Evolutionary conservation across 2,329 filamentous ascomycete genomes (phyloP), one percentile per base, ranked within the genome.

Genomic region (Paracorniculantispora psalliotae): DNA sequence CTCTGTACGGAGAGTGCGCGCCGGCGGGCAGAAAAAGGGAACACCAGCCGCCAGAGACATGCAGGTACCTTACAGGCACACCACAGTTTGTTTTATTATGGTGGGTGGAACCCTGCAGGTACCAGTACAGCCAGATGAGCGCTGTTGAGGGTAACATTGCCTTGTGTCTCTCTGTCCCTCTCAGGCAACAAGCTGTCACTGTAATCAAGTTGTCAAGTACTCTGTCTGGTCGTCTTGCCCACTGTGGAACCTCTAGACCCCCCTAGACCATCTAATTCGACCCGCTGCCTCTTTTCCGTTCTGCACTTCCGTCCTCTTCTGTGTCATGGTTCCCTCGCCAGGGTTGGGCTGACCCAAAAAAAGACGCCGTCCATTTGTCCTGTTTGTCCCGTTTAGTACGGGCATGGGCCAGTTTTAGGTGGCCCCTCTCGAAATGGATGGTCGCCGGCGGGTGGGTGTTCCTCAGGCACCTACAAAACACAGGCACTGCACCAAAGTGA

Each of bases 351-450:
- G 33, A 37, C 30, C 30, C 30, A 33, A 33, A 33, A 12, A 33
- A 12, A 33, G 12, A 33, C 6, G 39, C n/a, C 39, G 19, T 5
- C 39, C 39, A 35, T n/a, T n/a, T n/a, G n/a, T n/a, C n/a, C n/a
- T n/a, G 33, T 43, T 19, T 43, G 17, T 43, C 39, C 39, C 39
- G 39, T 43, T 43, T 43, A 21, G 39, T 43, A 43, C 39, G 39
- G 17, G 2, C 12, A 19, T 17, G 37, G 12, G 37, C 37, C 37
- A 12, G 30, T 9, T 43, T 43, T 21, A 19, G 19, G 43, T 28
- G 19, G 41, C 41, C 52, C 52, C 41, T 47, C 52, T n/a, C 17
- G 19, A 47, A 39, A 56, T 56, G 52, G 52, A 56, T 26, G 52
- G 41, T 19, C 41, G 43, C 41, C 41, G 43, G 39, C 9, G n/a